Conservation (phyloP, 352 stramenopile species). For the Blastocystis sp. region DNA sequence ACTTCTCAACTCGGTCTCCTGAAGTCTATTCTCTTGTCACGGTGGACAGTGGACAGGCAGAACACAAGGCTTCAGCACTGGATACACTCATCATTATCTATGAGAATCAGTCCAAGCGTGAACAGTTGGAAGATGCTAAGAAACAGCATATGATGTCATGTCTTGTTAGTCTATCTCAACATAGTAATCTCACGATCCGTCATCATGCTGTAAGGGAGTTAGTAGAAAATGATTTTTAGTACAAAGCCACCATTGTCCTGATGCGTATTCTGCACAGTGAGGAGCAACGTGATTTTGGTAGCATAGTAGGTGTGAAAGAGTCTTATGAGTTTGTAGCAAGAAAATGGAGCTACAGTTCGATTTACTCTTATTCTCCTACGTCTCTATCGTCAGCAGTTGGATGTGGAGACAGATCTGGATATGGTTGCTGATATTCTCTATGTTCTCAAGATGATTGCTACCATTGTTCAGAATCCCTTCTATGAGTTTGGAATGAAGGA, state of each 20-base stretch:
- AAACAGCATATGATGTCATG: background rate
- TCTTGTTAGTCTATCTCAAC: background rate
- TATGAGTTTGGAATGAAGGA: background rate
- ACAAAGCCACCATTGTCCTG: conserved; percentile 22
- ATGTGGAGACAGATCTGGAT: background rate
- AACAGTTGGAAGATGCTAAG: background rate
- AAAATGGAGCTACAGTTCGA: background rate
- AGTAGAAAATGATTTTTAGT: background rate
- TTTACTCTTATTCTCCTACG: background rate
- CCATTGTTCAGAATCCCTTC: background rate
- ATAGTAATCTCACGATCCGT: background rate
- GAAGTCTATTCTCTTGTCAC: background rate
- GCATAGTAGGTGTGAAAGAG: background rate
- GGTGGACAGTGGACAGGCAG: background rate
- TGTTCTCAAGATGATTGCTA: background rate
- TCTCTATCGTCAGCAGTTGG: background rate
- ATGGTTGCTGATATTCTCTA: conserved; percentile 12
- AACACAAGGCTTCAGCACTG: conserved; percentile 23
- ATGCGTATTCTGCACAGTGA: background rate
- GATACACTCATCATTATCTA: background rate
- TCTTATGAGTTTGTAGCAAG: background rate
- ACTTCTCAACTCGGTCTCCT: background rate
- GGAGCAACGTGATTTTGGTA: background rate
- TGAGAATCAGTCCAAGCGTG: background rate
- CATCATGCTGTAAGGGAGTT: background rate